Conservation (phyloP, 2,329 filamentous ascomycete genomes). For the Cercospora beticola region DNA sequence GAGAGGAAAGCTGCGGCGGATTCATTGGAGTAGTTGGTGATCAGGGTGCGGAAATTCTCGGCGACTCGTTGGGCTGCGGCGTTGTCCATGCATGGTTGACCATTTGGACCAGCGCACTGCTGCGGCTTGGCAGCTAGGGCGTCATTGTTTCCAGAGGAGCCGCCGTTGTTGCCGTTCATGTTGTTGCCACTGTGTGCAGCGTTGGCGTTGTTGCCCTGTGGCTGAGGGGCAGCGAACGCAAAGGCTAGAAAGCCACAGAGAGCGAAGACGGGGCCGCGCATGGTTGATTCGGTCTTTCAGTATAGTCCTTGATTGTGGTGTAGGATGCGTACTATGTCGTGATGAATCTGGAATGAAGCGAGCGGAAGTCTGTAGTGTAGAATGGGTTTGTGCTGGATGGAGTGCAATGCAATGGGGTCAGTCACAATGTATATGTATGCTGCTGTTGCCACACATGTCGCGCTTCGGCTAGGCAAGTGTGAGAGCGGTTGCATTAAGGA, state of each 20-base stretch:
- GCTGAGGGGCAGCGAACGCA: neutral
- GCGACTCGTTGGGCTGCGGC: constrained; percentile 29
- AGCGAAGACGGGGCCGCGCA: neutral
- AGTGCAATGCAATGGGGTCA: neutral
- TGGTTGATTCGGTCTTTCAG: neutral
- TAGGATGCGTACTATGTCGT: neutral
- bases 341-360: constrained; percentile 10
- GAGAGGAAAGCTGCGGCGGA: constrained; percentile 28
- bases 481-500: neutral
- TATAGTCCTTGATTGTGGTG: neutral
- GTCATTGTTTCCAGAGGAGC: neutral
- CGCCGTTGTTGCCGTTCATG: neutral
- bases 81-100: constrained; percentile 30
- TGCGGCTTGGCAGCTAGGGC: neutral
- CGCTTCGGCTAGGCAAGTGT: neutral
- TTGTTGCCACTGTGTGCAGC: neutral
- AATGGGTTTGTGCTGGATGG: constrained; percentile 1
- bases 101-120: constrained; percentile 9
- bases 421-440: neutral
- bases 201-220: neutral
- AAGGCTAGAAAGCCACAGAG: neutral
- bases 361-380: constrained; percentile 4
- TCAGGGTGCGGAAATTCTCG: constrained; percentile 35
- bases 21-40: constrained; percentile 33
- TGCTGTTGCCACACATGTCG: neutral